Evolutionary conservation across 164 flowering plant genomes (phyloP).

Genomic region (Nelumbo lutea): DNA sequence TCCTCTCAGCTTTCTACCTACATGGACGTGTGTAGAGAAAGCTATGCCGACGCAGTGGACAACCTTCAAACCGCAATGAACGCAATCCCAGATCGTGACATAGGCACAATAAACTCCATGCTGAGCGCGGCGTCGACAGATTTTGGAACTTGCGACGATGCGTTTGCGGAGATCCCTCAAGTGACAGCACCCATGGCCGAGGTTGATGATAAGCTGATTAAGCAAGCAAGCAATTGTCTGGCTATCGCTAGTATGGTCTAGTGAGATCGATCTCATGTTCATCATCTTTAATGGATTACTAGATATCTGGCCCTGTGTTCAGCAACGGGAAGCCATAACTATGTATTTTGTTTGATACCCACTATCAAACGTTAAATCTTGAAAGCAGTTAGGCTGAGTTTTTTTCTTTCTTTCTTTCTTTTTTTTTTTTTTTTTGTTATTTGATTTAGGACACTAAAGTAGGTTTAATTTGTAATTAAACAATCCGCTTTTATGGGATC

Average conservation of each 20-base stretch:
- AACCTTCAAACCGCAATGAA: conserved; percentile 11
- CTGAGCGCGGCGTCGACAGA: conserved; percentile 24
- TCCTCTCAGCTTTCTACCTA: background rate
- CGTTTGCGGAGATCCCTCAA: conserved; percentile 14
- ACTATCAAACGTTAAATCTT: no score
- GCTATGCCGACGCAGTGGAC: conserved; percentile 11
- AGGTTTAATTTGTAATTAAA: no score
- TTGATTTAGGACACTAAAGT: no score
- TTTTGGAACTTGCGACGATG: conserved; percentile 23
- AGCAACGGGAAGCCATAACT: no score
- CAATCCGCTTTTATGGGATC: no score
- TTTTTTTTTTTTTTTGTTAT: no score
- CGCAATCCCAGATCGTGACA: conserved; percentile 15
- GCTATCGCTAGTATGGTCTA: conserved; percentile 15
- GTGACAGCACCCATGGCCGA: conserved; percentile 7
- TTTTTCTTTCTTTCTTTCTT: no score
- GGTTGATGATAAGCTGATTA: conserved; percentile 4
- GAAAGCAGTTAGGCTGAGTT: no score
- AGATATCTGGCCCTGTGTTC: no score
- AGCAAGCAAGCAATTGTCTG: conserved; percentile 31
- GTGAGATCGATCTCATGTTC: background rate
- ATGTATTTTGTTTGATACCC: no score
- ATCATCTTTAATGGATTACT: no score
- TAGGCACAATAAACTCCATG: conserved; percentile 9
- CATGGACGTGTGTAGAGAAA: conserved; percentile 19